These are phyloP conservation scores for Hygrophorus pudorinus DNA, from an alignment of 768 basidiomycete species.

Conservation along the genomic window DNA sequence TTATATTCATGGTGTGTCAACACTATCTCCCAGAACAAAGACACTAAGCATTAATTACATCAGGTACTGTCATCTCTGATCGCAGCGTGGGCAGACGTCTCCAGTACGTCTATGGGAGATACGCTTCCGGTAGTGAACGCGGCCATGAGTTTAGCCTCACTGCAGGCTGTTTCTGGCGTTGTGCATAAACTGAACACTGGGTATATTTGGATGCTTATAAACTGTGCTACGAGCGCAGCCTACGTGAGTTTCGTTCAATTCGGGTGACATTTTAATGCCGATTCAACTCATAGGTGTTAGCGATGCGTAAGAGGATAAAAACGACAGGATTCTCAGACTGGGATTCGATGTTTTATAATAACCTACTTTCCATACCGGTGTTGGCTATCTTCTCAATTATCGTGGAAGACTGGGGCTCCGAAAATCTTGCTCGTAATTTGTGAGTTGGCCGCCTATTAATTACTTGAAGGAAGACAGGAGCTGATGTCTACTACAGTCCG, in stretches of 20 bases:
- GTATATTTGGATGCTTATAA: constrained; percentile 94
- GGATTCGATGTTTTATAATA: constrained; percentile 99
- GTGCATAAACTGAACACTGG: constrained; percentile 59
- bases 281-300: constrained; percentile 52
- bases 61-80: constrained; percentile 89
- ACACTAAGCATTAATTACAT: constrained; percentile 1
- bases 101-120: constrained; percentile 25
- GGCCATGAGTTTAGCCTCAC: constrained; percentile 22
- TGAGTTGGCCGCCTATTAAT: constrained; percentile 31
- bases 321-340: constrained; percentile 90
- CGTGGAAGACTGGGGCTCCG: constrained; percentile 82
- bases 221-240: constrained; percentile 82
- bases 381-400: constrained; percentile 73
- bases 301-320: constrained; percentile 97
- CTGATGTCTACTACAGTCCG: constrained; percentile 53
- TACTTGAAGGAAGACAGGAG: background rate
- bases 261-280: background rate
- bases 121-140: constrained; percentile 25
- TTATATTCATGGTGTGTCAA: constrained; percentile 78
- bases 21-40: background rate
- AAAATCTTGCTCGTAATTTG: constrained; percentile 80
- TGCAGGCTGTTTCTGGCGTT: constrained; percentile 34
- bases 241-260: constrained; percentile 49
- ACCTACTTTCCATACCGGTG: constrained; percentile 88
- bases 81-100: constrained; percentile 93